phyloP scores from a whole-genome alignment of 257 asterid species.

The Rehmannia glutinosa region DNA sequence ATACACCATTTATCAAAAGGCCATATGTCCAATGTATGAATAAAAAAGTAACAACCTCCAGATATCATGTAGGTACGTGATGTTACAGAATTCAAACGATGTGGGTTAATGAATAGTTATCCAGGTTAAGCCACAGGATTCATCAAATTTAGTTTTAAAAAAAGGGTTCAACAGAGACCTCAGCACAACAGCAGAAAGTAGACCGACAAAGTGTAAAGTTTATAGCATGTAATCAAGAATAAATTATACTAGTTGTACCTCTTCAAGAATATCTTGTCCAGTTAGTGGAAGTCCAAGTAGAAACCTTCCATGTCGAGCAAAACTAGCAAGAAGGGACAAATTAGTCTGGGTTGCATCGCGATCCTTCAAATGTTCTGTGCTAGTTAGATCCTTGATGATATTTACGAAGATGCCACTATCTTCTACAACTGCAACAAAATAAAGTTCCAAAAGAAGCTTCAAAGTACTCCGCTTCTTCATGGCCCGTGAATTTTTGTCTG shows the following conservation, averaged over 20 bases:
- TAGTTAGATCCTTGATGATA: constrained; percentile 88
- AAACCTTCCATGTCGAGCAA: constrained; percentile 96
- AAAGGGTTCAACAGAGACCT: neutral
- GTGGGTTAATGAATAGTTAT: constrained; percentile 7
- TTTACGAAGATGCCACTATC: constrained; percentile 66
- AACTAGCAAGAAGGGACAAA: constrained; percentile 92
- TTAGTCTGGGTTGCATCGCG: constrained; percentile 96
- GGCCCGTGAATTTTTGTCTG: constrained; percentile 82
- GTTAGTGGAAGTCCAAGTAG: constrained; percentile 79
- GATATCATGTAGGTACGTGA: neutral
- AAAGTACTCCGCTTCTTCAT: constrained; percentile 96
- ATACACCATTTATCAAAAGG: neutral
- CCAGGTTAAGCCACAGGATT: constrained; percentile 11
- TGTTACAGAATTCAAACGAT: neutral
- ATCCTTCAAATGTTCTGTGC: constrained; percentile 83
- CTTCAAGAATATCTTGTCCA: constrained; percentile 83
- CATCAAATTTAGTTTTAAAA: neutral
- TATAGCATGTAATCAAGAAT: neutral
- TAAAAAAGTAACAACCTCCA: neutral
- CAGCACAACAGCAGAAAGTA: constrained; percentile 11
- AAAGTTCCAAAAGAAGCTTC: constrained; percentile 93
- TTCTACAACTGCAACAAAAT: constrained; percentile 90
- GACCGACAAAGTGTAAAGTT: neutral
- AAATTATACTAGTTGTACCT: constrained; percentile 42
- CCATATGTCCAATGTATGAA: neutral